phyloP scores from a whole-genome alignment of 2,329 filamentous ascomycete species.

The Claviceps africana region DNA sequence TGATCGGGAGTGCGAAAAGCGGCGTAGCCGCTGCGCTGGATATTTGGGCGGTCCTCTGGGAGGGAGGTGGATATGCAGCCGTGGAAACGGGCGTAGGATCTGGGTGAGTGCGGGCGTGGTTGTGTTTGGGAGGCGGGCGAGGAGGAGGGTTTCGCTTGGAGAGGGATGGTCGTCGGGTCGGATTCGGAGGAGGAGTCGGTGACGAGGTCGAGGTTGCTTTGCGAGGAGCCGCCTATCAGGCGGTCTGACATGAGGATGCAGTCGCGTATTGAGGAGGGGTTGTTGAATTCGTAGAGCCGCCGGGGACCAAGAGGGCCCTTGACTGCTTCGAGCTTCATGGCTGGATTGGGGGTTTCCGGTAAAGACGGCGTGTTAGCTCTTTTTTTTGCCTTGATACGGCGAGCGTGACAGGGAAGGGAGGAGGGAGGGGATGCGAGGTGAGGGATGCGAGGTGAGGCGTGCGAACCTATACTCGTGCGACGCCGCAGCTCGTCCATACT shows the following conservation, averaged over 20 bases:
- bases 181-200: constrained; percentile 5
- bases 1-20: constrained; percentile 77
- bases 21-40: constrained; percentile 74
- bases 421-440: background rate
- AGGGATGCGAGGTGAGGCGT: too few relatives aligned
- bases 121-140: too few relatives aligned
- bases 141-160: background rate
- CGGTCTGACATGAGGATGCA: constrained; percentile 75
- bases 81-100: constrained; percentile 62
- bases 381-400: too few relatives aligned
- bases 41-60: constrained; percentile 56
- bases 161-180: too few relatives aligned
- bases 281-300: constrained; percentile 49
- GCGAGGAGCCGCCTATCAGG: constrained; percentile 77
- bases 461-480: constrained; percentile 40
- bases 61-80: constrained; percentile 79
- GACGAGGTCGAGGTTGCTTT: constrained; percentile 54
- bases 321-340: constrained; percentile 54
- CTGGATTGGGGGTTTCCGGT: too few relatives aligned
- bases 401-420: too few relatives aligned
- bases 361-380: background rate
- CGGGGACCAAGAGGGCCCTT: constrained; percentile 50
- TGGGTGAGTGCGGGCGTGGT: constrained; percentile 8
- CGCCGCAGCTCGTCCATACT: constrained; percentile 48
- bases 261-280: constrained; percentile 28